Base-by-base conservation (phyloP, 768 basidiomycete species). In the Hygrophoropsis aurantiaca region DNA sequence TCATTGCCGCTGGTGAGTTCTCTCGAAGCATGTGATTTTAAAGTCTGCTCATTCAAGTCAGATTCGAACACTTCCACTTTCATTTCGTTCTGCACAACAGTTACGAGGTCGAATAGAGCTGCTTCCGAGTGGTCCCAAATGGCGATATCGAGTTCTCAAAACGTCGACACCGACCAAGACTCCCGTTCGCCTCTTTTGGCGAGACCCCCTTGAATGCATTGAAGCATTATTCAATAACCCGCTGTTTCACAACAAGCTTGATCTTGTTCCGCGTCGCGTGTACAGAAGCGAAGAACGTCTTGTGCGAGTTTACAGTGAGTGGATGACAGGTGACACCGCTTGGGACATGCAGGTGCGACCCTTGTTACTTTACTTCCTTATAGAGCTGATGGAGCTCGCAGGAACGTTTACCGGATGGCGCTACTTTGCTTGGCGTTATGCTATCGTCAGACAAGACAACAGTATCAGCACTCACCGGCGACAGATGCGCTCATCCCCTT, bases 201-300 rank as follows among this genome's bases (percentile, higher is more conserved):
- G 56, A 6, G 54, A 67, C 50, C 47, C 61, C 20, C 11, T 69
- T 13, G 54, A 67, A 25, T 65, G 59, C 25, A 4, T 69, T 0
- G 46, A 65, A 36, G 49, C 51, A 4, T 51, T 69, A 3, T 46
- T 71, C 11, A 44, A 52, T 19, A 58, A 55, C 47, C 69, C 66
- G 5, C 34, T 58, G 3, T 37, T 69, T 3, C 38, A 49, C 18
- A 51, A 61, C 21, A 34, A 49, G 25, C 46, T 68, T 13, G 34
- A 58, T 1, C 52, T 64, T 7, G 18, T 20, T n/a, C 58, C 55
- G 18, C 46, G 49, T 5, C 27, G 44, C 2, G 38, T 61, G 6
- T 61, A 46, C 37, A 42, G 33, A 10, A 50, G 32, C 1, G 53
- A 51, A 11, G 54, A 30, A 20, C 21, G 40, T 15, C 15, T 56